These are phyloP conservation scores for Colletotrichum sansevieriae DNA, from an alignment of 2,329 filamentous ascomycete species.

Conservation along the genomic window DNA sequence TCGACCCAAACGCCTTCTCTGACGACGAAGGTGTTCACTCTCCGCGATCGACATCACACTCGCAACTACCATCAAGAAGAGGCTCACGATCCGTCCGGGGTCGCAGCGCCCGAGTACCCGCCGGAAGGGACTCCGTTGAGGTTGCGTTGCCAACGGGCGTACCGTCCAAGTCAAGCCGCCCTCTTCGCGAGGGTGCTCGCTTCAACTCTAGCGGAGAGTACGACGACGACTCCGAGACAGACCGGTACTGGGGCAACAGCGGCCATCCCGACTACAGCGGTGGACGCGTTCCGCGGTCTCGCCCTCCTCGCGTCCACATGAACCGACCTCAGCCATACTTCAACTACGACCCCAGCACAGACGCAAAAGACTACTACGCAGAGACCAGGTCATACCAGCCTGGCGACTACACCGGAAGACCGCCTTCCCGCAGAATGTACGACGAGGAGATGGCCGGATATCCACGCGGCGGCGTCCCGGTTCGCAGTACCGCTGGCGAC, in stretches of 20 bases:
- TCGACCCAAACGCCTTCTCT: conserved; percentile 37
- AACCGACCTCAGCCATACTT: conserved; percentile 38
- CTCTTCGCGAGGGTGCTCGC: conserved; percentile 28
- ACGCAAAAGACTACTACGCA: conserved; percentile 36
- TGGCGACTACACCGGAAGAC: conserved; percentile 33
- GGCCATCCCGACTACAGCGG: conserved; percentile 35
- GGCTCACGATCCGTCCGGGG: conserved; percentile 25
- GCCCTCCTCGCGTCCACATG: conserved; percentile 39
- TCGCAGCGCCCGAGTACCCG: background rate
- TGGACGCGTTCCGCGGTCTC: conserved; percentile 35
- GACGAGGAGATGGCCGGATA: conserved; percentile 41
- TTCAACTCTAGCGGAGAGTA: conserved; percentile 30
- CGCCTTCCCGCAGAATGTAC: conserved; percentile 37
- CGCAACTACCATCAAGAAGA: conserved; percentile 27
- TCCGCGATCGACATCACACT: conserved; percentile 8
- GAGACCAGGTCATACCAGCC: conserved; percentile 35
- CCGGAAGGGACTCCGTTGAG: conserved; percentile 16
- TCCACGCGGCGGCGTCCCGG: conserved; percentile 18
- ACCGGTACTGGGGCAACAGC: conserved; percentile 37
- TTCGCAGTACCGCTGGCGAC: conserved; percentile 36
- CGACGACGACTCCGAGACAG: conserved; percentile 36
- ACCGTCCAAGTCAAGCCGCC: conserved; percentile 30
- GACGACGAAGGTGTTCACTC: conserved; percentile 29
- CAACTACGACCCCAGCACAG: conserved; percentile 33
- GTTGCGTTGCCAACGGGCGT: conserved; percentile 18